Base-by-base conservation (phyloP, 139 green algal species). In the Ettlia oleoabundans region DNA sequence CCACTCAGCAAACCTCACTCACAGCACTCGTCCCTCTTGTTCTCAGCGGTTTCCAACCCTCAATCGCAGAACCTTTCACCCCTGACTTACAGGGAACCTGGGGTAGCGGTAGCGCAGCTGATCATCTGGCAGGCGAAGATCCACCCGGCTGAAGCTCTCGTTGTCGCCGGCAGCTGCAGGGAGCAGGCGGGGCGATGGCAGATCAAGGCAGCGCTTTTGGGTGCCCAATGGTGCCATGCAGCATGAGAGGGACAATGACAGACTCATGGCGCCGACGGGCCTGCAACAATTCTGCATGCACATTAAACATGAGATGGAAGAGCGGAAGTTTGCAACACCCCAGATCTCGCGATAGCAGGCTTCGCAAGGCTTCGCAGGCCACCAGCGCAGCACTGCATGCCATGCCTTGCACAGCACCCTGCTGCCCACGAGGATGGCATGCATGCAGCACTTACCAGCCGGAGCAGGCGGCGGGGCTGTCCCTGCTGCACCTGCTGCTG, bases 101-200 rank as follows among this genome's bases (percentile, higher is more conserved):
- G 92, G 92, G 61, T 92, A 94, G 9, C 35, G 22, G 1, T 22
- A 51, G 10, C 63, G 28, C 41, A 96, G 80, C 73, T 92, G 24
- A 7, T 47, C 55, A 8, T 87, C 84, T 15, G 80, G 38, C 65
- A 84, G 47, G 13, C n/a, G 28, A 10, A 92, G 38, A 61, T 93
- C 86, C 7, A 92, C 78, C 18, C 77, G 62, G 72, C 91, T 93
- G 81, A 95, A 95, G 78, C 85, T 94, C 4, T 74, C 69, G 0
- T 90, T 89, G 26, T 89, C 73, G 0, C 32, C 66, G 41, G 70
- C 73, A 4, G 73, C 73, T 80, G 55, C 53, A 68, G 32, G 24
- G 22, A 9, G n/a, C n/a, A 22, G 55, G 40, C 37, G 5, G 19
- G 65, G 37, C 10, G 1, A 22, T 26, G 30, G 63, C 8, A n/a